Evolutionary conservation across 2,329 filamentous ascomycete genomes (phyloP).

Genomic region (Ambrosiella beaveri): DNA sequence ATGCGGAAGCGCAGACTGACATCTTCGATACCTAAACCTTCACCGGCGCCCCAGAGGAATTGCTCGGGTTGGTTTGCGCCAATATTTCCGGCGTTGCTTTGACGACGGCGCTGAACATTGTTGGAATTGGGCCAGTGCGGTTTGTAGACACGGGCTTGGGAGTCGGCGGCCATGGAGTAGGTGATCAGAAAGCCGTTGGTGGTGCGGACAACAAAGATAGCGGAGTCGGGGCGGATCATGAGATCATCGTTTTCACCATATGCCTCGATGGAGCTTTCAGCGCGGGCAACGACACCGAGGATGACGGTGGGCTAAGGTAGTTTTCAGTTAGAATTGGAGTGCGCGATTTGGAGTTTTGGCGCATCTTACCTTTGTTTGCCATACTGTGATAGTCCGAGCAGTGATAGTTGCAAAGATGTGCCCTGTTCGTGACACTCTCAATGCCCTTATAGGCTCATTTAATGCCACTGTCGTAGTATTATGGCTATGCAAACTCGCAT

Average conservation of each 20-base stretch:
- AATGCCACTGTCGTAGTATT: constrained; percentile 16
- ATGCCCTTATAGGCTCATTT: constrained; percentile 50
- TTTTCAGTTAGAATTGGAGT: constrained; percentile 11
- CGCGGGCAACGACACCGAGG: constrained; percentile 70
- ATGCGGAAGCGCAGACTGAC: constrained; percentile 85
- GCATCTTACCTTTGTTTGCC: constrained; percentile 75
- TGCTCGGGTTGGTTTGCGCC: constrained; percentile 39
- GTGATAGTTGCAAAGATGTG: constrained; percentile 81
- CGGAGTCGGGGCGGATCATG: constrained; percentile 75
- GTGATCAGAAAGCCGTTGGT: constrained; percentile 77
- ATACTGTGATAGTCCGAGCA: constrained; percentile 68
- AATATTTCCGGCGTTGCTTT: constrained; percentile 42
- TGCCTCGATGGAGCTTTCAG: constrained; percentile 55
- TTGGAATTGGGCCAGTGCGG: constrained; percentile 56
- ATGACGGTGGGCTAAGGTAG: constrained; percentile 60
- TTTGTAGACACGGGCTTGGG: constrained; percentile 68
- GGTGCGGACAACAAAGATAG: constrained; percentile 83
- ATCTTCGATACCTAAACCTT: constrained; percentile 67
- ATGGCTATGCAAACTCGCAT: neutral
- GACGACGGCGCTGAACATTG: constrained; percentile 43
- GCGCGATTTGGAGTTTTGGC: neutral
- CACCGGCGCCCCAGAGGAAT: constrained; percentile 58
- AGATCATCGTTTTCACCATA: constrained; percentile 79
- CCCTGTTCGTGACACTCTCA: constrained; percentile 62
- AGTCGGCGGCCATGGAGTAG: constrained; percentile 76